Percentiles rank a stretch among this genome's conserved stretches.
These are phyloP conservation scores for Helichrysum umbraculigerum DNA, from an alignment of 129 eudicot species.

Conservation along the genomic window DNA sequence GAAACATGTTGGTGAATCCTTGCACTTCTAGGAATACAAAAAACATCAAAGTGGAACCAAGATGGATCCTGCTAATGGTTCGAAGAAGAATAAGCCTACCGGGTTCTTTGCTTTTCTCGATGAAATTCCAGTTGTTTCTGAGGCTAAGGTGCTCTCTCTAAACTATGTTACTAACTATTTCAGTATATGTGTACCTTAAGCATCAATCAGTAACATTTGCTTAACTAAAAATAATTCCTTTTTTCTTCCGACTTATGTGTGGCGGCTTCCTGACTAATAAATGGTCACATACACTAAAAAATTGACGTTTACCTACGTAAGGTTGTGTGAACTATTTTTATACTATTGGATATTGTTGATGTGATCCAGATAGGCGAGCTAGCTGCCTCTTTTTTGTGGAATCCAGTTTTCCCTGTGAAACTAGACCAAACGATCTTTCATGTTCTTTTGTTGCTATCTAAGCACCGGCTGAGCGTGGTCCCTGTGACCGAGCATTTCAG, in stretches of 20 bases:
- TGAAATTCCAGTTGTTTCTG: slow-evolving; percentile 36
- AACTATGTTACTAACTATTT: background rate
- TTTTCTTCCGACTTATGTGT: background rate
- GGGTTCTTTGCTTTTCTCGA: slow-evolving; percentile 47
- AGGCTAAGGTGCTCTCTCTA: slow-evolving; percentile 43
- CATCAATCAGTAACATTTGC: slow-evolving; percentile 8
- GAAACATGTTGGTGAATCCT: background rate
- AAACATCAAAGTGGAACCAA: slow-evolving; percentile 23
- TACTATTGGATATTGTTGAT: slow-evolving; percentile 14
- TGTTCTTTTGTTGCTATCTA: slow-evolving; percentile 45
- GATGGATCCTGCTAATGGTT: slow-evolving; percentile 28
- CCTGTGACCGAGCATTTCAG: slow-evolving; percentile 36
- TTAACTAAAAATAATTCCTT: background rate
- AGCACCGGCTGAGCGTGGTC: slow-evolving; percentile 40
- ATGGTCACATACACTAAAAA: background rate
- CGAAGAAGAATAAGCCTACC: slow-evolving; percentile 19
- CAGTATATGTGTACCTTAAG: background rate
- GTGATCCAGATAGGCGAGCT: slow-evolving; percentile 52
- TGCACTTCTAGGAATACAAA: slow-evolving; percentile 38
- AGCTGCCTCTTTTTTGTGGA: slow-evolving; percentile 53
- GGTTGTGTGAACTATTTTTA: slow-evolving; percentile 8
- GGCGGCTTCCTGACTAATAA: background rate
- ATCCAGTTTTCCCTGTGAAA: slow-evolving; percentile 51
- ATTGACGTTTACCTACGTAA: background rate
- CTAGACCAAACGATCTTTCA: slow-evolving; percentile 46